phyloP scores from a whole-genome alignment of 805 yeast species.

The Sugiyamaella floridensis region DNA sequence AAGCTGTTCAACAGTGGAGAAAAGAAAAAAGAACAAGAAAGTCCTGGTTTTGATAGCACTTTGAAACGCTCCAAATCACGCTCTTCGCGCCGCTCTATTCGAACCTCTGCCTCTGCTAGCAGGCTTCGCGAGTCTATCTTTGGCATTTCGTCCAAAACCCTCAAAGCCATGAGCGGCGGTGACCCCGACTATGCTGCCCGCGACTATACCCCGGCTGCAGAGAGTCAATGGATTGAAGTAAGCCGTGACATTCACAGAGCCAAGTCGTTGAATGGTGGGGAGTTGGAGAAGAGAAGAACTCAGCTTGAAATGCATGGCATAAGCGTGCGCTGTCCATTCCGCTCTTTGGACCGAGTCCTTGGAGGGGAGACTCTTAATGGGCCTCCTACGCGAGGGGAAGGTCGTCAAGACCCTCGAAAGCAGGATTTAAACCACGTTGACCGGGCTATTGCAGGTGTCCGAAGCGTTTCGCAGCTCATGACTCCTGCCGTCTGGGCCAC shows the following conservation, averaged over 20 bases:
- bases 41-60: background rate
- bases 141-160: conserved; percentile 13
- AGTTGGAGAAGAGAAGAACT: conserved; percentile 57
- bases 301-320: conserved; percentile 50
- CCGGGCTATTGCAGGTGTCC: conserved; percentile 27
- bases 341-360: conserved; percentile 10
- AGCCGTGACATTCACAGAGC: conserved; percentile 64
- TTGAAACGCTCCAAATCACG: conserved; percentile 18
- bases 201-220: background rate
- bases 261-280: conserved; percentile 58
- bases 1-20: conserved; percentile 16
- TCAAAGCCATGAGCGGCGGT: conserved; percentile 1
- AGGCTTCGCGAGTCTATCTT: conserved; percentile 3
- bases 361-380: conserved; percentile 25
- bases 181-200: background rate
- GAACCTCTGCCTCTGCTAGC: conserved; percentile 12
- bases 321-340: conserved; percentile 55
- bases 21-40: background rate
- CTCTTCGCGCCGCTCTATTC: conserved; percentile 16
- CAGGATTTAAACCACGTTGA: conserved; percentile 26
- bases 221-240: conserved; percentile 43
- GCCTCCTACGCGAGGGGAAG: conserved; percentile 13
- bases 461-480: conserved; percentile 35
- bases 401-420: conserved; percentile 10
- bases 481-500: conserved; percentile 50